Conservation (phyloP, 2,329 filamentous ascomycete genomes). For the Talaromyces sp. region DNA sequence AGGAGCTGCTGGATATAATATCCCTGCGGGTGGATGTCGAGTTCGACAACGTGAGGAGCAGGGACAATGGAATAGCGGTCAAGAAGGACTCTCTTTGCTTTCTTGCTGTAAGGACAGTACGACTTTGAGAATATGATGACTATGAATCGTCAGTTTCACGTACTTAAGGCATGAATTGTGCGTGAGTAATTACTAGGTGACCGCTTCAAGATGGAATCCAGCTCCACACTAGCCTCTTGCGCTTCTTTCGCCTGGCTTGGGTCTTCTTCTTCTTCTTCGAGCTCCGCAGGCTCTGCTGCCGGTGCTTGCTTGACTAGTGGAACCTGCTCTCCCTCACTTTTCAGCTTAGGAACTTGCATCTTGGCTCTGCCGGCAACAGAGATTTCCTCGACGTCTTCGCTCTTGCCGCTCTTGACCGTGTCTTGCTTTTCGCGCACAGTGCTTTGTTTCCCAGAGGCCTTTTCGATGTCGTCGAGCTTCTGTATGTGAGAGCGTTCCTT, state of each 20-base stretch:
- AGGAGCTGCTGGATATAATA: constrained; percentile 65
- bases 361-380: constrained; percentile 51
- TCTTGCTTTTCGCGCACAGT: constrained; percentile 22
- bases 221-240: constrained; percentile 55
- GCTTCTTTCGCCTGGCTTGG: constrained; percentile 15
- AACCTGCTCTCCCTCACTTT: constrained; percentile 26
- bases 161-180: not conserved
- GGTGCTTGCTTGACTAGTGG: constrained; percentile 52
- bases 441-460: constrained; percentile 27
- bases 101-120: constrained; percentile 80
- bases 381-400: constrained; percentile 35
- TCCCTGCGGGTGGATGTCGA: constrained; percentile 76
- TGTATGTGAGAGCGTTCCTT: constrained; percentile 51
- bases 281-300: constrained; percentile 37
- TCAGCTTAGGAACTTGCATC: constrained; percentile 37
- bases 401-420: not conserved
- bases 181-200: constrained; percentile 70
- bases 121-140: constrained; percentile 96
- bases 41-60: constrained; percentile 78
- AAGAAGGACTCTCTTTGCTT: constrained; percentile 78
- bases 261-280: constrained; percentile 46
- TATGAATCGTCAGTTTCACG: constrained; percentile 29
- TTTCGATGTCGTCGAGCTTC: constrained; percentile 55
- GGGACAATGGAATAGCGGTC: constrained; percentile 80
- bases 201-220: constrained; percentile 75